Percentiles rank a stretch among this genome's conserved stretches.
These are phyloP conservation scores for Asterophora lycoperdoides DNA, from an alignment of 768 basidiomycete genomes.

Conservation along the genomic window DNA sequence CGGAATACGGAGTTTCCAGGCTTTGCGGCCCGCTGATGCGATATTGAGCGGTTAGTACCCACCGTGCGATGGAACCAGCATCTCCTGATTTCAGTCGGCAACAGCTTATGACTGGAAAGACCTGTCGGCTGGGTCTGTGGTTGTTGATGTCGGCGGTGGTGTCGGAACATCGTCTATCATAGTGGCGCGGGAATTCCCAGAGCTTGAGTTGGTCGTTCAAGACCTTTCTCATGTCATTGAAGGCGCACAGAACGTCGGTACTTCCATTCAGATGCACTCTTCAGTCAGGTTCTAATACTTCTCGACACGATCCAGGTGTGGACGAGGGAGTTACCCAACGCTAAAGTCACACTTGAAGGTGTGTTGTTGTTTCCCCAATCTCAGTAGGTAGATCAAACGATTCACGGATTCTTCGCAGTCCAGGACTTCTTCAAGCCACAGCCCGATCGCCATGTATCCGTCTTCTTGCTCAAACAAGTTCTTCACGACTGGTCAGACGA, in stretches of 20 bases:
- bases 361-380: background rate
- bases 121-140: slow-evolving; percentile 18
- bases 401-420: background rate
- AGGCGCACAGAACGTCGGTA: slow-evolving; percentile 11
- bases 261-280: too few relatives aligned
- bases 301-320: slow-evolving; percentile 1
- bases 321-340: background rate
- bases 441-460: background rate
- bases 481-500: slow-evolving; percentile 1
- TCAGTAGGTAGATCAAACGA: background rate
- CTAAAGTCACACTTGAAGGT: background rate
- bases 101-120: slow-evolving; percentile 10
- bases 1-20: slow-evolving; percentile 28
- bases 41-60: slow-evolving; percentile 12
- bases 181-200: slow-evolving; percentile 21
- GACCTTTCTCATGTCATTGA: slow-evolving; percentile 15
- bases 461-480: background rate
- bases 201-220: background rate
- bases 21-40: slow-evolving; percentile 21
- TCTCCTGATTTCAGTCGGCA: too few relatives aligned
- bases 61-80: too few relatives aligned
- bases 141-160: slow-evolving; percentile 22
- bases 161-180: slow-evolving; percentile 26
- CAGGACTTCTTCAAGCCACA: slow-evolving; percentile 2
- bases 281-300: background rate